These are phyloP conservation scores for Syncephalastrum sp. DNA, from an alignment of 371 early-diverging fungal genomes.

Conservation along the genomic window DNA sequence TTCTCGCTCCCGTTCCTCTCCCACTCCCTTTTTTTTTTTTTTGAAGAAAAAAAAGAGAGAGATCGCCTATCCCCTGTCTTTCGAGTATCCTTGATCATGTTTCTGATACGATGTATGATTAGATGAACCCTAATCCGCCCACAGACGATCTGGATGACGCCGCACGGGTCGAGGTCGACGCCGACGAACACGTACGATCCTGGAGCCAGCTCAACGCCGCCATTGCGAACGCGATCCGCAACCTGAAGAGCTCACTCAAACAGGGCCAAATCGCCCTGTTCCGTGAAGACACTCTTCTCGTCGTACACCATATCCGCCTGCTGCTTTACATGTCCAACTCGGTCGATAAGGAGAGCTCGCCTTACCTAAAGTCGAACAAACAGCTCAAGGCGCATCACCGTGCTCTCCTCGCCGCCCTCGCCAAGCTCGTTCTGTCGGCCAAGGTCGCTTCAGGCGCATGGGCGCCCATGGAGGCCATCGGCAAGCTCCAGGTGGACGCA, in stretches of 20 bases:
- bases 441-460: constrained; percentile 78
- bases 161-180: not conserved
- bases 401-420: constrained; percentile 74
- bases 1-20: no score
- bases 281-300: constrained; percentile 29
- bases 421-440: constrained; percentile 80
- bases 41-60: no score
- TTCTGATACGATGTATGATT: no score
- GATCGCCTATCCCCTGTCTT: no score
- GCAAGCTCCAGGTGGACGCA: constrained; percentile 35
- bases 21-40: no score
- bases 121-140: no score
- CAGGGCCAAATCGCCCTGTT: constrained; percentile 29
- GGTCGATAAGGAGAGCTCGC: constrained; percentile 64
- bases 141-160: no score
- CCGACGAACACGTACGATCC: constrained; percentile 13
- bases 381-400: constrained; percentile 72
- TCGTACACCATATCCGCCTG: constrained; percentile 79
- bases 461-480: constrained; percentile 41
- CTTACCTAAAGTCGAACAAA: constrained; percentile 63
- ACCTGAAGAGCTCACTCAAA: constrained; percentile 66
- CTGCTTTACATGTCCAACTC: constrained; percentile 81
- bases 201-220: constrained; percentile 68
- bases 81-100: no score
- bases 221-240: constrained; percentile 65